These are phyloP conservation scores for Xylaria flabelliformis DNA, from an alignment of 495 filamentous ascomycete genomes.

Conservation along the genomic window DNA sequence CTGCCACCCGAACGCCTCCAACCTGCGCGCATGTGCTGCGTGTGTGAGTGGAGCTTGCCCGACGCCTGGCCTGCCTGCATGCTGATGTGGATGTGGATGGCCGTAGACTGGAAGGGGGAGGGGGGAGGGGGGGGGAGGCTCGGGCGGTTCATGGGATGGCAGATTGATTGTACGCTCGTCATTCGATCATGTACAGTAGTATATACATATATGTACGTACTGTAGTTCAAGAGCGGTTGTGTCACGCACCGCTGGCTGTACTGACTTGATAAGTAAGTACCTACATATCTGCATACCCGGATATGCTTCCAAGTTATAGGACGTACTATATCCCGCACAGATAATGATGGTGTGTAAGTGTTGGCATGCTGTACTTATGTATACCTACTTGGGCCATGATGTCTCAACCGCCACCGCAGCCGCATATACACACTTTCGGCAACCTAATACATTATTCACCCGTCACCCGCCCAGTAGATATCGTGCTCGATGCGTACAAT, in stretches of 20 bases:
- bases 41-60: constrained; percentile 42
- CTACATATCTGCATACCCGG: no score
- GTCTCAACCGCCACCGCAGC: background rate
- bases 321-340: background rate
- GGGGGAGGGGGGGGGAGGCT: background rate
- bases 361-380: background rate
- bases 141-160: constrained; percentile 7
- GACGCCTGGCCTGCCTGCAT: constrained; percentile 29
- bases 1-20: constrained; percentile 29
- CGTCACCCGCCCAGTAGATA: constrained; percentile 3
- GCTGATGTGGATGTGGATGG: constrained; percentile 23
- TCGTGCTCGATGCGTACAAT: constrained; percentile 3
- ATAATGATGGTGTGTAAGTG: background rate
- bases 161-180: constrained; percentile 11
- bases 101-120: background rate
- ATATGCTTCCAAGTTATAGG: background rate
- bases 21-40: constrained; percentile 30
- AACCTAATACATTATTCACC: background rate
- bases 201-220: background rate
- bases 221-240: constrained; percentile 4
- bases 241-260: background rate
- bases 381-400: background rate
- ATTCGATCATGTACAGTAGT: constrained; percentile 12
- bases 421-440: background rate
- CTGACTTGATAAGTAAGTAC: background rate